Base-by-base conservation (phyloP, 2,329 filamentous ascomycete species). In the Curvularia verruculosa region DNA sequence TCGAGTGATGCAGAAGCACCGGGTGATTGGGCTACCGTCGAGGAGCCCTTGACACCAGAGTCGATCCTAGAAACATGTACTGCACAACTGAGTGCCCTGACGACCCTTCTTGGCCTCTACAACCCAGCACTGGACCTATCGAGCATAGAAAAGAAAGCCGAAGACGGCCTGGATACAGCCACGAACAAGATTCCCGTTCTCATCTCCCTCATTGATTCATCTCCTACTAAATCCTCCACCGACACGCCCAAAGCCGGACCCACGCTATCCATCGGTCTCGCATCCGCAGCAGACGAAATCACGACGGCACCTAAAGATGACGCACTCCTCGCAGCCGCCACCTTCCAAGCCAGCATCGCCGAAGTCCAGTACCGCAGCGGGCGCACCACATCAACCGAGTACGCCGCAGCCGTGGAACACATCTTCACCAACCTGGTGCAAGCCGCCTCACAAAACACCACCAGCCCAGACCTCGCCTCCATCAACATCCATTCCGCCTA, bases 41-140 rank as follows among this genome's bases (percentile, higher is more conserved):
- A 89, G 52, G 87, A 89, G 61, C 85, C 88, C 0, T 79, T 90
- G 24, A 89, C 87, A 1, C 82, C 85, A 24, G 80, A 82, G 46
- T 85, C 86, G 1, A 81, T 92, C 6, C 78, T 91, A 1, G 89
- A 92, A 59, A 91, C 88, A 0, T 81, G 87, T 13, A 79, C 89
- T 29, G 87, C 88, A 4, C 85, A 88, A 60, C 73, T 91, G 0
- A 73, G 69, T 4, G 75, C 78, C 13, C 62, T 82, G n/a, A 78
- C 77, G 0, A 77, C 75, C 0, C 71, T 82, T 2, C 49, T 85
- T 78, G 64, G 83, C 76, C 46, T 81, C 81, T 69, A 84, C 77
- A 56, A 82, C 75, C 39, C 78, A 18, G 52, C 72, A 21, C 51
- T 72, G 79, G 65, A 81, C 63, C 55, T 82, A 66, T 49, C 79